Base-by-base conservation (phyloP, 805 yeast species). In the Starmerella vaccinii region DNA sequence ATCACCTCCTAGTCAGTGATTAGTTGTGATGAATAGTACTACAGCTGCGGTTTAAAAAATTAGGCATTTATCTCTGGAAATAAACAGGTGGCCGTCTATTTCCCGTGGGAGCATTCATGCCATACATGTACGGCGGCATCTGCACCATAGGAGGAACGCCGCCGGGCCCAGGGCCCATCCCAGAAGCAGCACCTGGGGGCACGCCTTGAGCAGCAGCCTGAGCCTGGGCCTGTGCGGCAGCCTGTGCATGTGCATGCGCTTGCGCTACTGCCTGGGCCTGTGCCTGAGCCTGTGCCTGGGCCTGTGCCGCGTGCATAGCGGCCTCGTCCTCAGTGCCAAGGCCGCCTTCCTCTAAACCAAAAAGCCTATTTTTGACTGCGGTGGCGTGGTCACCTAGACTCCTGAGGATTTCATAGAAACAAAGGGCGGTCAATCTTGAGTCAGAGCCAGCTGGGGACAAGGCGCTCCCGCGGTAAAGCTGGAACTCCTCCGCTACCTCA, bases 61-160 rank as follows among this genome's bases (percentile, higher is more conserved):
- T n/a, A n/a, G n/a, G n/a, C n/a, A 19, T 5, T 63, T 81, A 59
- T 54, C 76, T 87, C 61, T 97, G 46, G 40, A 29, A 55, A 32
- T 47, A 55, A 45, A 55, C 43, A 2, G 58, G 46, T 19, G 46
- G 52, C 46, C 49, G 52, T 30, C 58, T 49, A 34, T 50, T 51
- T 43, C 57, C 57, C 51, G 51, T 57, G 52, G 27, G 58, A 54
- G 58, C 57, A 57, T 53, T 55, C 33, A 52, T 48, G 37, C 47
- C 48, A 39, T 50, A 51, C 58, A 55, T 50, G 23, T 49, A 55
- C 6, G 57, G 57, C 19, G 46, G 44, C 55, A 54, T 51, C 12
- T 49, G 55, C 49, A 54, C 47, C 46, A 51, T 54, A 8, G 50
- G 46, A 18, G 54, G 56, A 7, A 45, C 41, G 18, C 54, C 54